phyloP scores from a whole-genome alignment of 2,329 filamentous ascomycete species.

The Penicillium capsulatum region DNA sequence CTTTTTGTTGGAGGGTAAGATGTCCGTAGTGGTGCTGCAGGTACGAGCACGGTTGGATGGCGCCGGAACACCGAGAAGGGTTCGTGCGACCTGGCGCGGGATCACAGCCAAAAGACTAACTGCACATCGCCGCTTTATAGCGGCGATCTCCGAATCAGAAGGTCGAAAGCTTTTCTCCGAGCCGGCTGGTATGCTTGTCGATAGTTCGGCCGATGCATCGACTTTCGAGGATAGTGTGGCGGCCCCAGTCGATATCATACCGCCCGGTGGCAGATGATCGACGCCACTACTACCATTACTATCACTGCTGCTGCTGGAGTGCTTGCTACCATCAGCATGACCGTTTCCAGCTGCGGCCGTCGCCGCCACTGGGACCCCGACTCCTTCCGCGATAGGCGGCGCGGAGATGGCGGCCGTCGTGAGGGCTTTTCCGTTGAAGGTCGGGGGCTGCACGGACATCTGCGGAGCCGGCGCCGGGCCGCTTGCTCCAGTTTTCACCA shows the following conservation, averaged over 20 bases:
- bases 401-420: constrained; percentile 14
- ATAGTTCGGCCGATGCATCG: constrained; percentile 3
- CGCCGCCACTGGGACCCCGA: constrained; percentile 3
- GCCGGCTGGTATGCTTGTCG: constrained; percentile 10
- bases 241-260: constrained; percentile 7
- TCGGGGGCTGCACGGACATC: constrained; percentile 23
- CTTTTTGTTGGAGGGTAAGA: constrained; percentile 12
- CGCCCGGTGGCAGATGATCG: constrained; percentile 11
- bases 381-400: constrained; percentile 10
- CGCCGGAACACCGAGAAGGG: constrained; percentile 40
- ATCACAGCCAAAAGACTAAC: constrained; percentile 40
- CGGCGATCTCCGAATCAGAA: constrained; percentile 32
- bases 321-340: constrained; percentile 9
- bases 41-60: constrained; percentile 18
- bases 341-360: constrained; percentile 5
- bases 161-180: constrained; percentile 14
- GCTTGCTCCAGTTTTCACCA: constrained; percentile 33
- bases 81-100: constrained; percentile 42
- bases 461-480: constrained; percentile 20
- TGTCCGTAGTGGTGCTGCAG: constrained; percentile 20
- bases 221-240: constrained; percentile 1
- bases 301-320: background rate
- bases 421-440: constrained; percentile 23
- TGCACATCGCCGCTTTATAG: constrained; percentile 45
- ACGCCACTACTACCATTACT: constrained; percentile 4